Evolutionary conservation across 768 basidiomycete species (phyloP), one percentile per base, ranked within the genome.

Genomic region (Lactifluus volemus): DNA sequence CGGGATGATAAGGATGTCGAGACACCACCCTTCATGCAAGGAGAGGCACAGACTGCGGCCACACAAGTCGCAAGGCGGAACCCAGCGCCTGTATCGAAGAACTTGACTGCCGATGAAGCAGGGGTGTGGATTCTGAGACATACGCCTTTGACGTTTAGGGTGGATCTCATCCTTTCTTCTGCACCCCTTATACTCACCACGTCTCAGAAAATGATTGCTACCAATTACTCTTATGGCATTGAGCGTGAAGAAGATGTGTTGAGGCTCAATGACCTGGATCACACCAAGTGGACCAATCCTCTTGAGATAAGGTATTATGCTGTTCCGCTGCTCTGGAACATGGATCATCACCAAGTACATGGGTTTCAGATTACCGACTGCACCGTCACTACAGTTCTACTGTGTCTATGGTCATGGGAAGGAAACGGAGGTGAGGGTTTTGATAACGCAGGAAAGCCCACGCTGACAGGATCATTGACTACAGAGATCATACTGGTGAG

Each of bases 331-430:
- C 25, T 11, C 36, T 6, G n/a, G 39, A 30, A 38, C 36, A n/a
- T 39, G 38, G 17, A 51, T 39, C 17, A 36, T 59, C 25, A 25
- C 21, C 41, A 51, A 48, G 9, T 57, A 7, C 19, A 21, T n/a
- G 19, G 29, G 21, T 49, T 17, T 15, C 55, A 91, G 90, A 65
- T 76, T 99, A 17, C 96, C 96, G 1, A 73, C 84, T 50, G 97
- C 97, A 0, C 94, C 96, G 1, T 88, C 86, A 5, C 88, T 97
- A 85, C 91, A 87, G 69, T 85, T 96, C 32, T 89, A 86, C 71
- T 98, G 95, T 65, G 82, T 94, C 2, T 98, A 98, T 74, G 96
- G 96, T 0, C 87, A 92, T 66, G 96, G 96, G 19, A 98, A 98
- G 70, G 89, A 94, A 67, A 99, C 94, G 0, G 94, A 97, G 81